Evolutionary conservation across 2,329 filamentous ascomycete genomes (phyloP).

Genomic region (Pleurostoma richardsiae): DNA sequence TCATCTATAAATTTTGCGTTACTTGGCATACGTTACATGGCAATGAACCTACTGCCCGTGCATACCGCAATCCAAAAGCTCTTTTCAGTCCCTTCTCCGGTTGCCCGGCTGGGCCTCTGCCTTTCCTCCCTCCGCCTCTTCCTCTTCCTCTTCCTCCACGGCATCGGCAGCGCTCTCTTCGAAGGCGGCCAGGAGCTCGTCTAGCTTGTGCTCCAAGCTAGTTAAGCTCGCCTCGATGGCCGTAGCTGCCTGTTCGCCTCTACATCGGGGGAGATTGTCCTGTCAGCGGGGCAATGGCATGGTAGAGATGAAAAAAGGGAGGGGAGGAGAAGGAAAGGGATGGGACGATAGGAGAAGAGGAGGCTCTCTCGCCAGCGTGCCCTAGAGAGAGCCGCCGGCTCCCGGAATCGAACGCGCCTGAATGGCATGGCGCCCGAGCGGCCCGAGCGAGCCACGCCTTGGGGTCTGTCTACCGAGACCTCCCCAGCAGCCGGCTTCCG

Average conservation of each 20-base stretch:
- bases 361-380: no score
- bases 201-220: conserved; percentile 49
- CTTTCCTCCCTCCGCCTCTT: neutral
- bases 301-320: neutral
- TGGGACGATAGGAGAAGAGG: no score
- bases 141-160: neutral
- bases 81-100: neutral
- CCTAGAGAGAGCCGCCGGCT: conserved; percentile 4
- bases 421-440: no score
- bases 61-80: neutral
- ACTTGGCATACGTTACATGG: no score
- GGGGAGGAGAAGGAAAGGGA: neutral
- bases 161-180: conserved; percentile 19
- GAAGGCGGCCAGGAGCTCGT: conserved; percentile 45
- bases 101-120: neutral
- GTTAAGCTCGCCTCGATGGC: conserved; percentile 48
- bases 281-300: neutral
- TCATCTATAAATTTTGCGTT: no score
- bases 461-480: no score
- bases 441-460: no score
- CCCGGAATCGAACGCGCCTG: no score
- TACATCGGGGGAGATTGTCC: conserved; percentile 12
- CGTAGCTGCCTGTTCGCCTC: conserved; percentile 49
- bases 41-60: no score
- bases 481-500: no score